phyloP scores from a whole-genome alignment of 75 land plant genomes.

The Picea glauca region DNA sequence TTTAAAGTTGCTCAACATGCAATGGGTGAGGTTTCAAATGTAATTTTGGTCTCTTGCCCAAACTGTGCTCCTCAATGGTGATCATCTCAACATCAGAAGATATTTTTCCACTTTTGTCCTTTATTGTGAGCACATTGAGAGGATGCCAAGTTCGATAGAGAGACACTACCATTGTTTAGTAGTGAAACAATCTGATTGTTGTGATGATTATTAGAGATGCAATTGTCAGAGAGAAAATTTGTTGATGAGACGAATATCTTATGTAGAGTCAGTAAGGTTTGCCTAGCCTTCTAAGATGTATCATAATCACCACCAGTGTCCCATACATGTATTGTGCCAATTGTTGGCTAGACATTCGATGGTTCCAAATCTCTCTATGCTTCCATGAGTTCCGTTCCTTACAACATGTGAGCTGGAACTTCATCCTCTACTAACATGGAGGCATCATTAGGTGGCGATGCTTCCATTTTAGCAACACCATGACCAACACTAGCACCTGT shows the following conservation, averaged over 20 bases:
- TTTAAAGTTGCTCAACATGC: too few relatives aligned
- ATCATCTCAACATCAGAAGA: neutral
- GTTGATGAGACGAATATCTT: too few relatives aligned
- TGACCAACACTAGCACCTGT: slow-evolving; percentile 48
- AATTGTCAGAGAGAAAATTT: too few relatives aligned
- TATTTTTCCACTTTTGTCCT: neutral
- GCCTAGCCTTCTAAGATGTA: neutral
- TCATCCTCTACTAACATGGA: slow-evolving; percentile 20
- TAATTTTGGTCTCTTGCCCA: too few relatives aligned
- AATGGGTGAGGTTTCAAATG: too few relatives aligned
- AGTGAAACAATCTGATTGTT: neutral
- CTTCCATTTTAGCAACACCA: slow-evolving; percentile 30
- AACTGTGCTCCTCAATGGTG: neutral
- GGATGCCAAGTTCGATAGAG: neutral
- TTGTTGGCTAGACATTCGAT: slow-evolving; percentile 11
- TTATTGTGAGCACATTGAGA: neutral
- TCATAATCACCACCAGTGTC: neutral
- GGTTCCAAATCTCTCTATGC: slow-evolving; percentile 36
- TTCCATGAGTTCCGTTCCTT: slow-evolving; percentile 30
- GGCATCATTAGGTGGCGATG: slow-evolving; percentile 26
- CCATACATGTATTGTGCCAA: neutral
- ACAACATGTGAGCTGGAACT: slow-evolving; percentile 25
- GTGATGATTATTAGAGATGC: neutral
- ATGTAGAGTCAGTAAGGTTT: neutral
- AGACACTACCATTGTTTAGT: neutral